Percentiles rank a stretch among this genome's conserved stretches.
Conservation (phyloP, 768 basidiomycete genomes). For the Rhodotorula babjevae region DNA sequence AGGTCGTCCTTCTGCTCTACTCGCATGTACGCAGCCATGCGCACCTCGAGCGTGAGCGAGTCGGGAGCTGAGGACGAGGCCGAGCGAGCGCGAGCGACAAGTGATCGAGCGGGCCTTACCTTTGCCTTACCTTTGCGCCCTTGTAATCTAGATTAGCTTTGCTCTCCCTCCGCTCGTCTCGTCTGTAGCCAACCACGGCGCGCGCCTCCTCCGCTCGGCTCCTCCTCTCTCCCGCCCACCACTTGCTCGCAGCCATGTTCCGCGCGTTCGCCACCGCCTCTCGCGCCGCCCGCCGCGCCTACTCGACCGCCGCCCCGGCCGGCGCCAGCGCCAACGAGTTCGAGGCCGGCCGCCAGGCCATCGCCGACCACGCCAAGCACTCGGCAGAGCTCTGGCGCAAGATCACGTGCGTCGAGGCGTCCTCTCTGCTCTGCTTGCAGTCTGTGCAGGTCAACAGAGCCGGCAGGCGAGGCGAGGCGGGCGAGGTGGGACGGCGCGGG, state of each 20-base stretch:
- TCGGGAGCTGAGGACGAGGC: not conserved
- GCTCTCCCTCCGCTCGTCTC: no score
- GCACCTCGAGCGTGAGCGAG: no score
- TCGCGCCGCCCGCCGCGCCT: constrained; percentile 18
- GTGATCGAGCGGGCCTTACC: no score
- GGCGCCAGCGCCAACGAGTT: constrained; percentile 14
- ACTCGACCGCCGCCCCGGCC: constrained; percentile 21
- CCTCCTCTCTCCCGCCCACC: not conserved
- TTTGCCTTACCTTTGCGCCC: no score
- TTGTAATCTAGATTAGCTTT: no score
- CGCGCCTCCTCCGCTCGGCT: not conserved
- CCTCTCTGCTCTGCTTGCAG: not conserved
- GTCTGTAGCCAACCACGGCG: no score
- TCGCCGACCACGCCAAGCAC: constrained; percentile 30
- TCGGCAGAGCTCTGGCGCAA: constrained; percentile 39
- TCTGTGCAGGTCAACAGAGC: not conserved
- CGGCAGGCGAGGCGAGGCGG: not conserved
- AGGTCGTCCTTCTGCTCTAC: not conserved
- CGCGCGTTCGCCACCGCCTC: constrained; percentile 14
- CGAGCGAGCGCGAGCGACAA: not conserved
- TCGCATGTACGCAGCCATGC: not conserved
- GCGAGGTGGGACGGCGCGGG: not conserved
- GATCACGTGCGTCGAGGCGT: constrained; percentile 31
- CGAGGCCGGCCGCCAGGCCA: constrained; percentile 9
- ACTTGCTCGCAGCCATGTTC: constrained; percentile 5